Conservation (phyloP, 129 eudicot genomes). For the Flaveria bidentis region DNA sequence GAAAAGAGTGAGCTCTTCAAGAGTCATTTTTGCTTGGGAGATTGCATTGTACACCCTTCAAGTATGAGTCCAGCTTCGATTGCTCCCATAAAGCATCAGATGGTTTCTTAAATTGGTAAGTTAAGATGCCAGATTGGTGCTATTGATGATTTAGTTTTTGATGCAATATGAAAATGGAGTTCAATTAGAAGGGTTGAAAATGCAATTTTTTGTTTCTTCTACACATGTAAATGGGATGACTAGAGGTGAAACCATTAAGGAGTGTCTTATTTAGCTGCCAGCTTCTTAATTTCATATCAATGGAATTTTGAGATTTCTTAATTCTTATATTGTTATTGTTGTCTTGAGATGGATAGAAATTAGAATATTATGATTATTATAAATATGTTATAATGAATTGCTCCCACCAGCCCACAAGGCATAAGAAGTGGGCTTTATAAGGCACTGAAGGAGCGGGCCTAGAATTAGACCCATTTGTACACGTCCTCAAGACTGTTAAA, state of each 20-base stretch:
- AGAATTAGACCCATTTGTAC: not conserved
- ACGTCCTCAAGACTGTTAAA: too few species aligned
- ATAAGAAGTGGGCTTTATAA: too few species aligned
- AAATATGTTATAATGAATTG: not conserved
- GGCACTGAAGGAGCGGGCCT: too few species aligned
- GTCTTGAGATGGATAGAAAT: not conserved
- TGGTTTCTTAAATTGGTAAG: not conserved
- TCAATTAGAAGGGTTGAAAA: constrained; percentile 35
- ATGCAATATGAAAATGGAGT: not conserved
- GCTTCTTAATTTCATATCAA: constrained; percentile 5
- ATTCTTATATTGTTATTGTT: not conserved
- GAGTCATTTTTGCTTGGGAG: constrained; percentile 15
- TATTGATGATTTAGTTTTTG: constrained; percentile 6
- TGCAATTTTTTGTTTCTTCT: constrained; percentile 30
- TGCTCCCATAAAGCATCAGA: not conserved
- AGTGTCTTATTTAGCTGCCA: not conserved
- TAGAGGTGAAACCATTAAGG: not conserved
- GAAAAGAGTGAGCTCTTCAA: not conserved
- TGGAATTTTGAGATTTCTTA: not conserved
- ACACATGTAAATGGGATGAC: constrained; percentile 28
- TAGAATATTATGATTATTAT: not conserved
- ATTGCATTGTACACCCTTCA: constrained; percentile 40
- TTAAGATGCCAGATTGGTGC: constrained; percentile 3
- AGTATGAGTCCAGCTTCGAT: not conserved
- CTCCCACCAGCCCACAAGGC: not conserved